Conservation (phyloP, 345 rosid genomes). For the Eucalyptus tenuipes region DNA sequence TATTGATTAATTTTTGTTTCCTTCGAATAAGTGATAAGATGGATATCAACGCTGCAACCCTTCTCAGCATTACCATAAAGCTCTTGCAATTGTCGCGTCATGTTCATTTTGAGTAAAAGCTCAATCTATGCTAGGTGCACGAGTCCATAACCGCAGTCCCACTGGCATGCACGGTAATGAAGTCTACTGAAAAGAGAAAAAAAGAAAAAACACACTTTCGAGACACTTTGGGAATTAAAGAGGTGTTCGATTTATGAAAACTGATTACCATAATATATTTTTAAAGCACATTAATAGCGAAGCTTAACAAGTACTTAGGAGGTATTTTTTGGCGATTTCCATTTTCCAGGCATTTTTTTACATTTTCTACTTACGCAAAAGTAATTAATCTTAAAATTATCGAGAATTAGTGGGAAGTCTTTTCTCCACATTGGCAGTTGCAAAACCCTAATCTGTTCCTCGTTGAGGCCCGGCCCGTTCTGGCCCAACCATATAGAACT, state of each 20-base stretch:
- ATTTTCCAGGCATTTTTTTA: background rate
- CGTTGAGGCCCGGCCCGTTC: background rate
- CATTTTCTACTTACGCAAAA: background rate
- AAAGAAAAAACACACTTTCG: background rate
- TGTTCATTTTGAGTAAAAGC: background rate
- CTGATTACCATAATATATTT: fast-evolving
- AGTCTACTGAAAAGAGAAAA: background rate
- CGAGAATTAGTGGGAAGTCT: background rate
- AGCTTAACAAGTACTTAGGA: background rate
- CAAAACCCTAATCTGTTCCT: background rate
- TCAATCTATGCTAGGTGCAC: background rate
- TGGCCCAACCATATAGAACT: background rate
- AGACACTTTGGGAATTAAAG: background rate
- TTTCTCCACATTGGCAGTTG: background rate
- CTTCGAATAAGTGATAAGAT: background rate
- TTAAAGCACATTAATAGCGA: background rate
- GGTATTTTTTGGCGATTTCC: background rate
- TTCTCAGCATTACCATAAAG: background rate
- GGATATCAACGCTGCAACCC: background rate
- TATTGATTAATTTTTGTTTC: background rate
- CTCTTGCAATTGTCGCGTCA: background rate
- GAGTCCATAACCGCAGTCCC: background rate
- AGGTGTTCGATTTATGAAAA: background rate
- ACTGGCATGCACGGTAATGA: fast-evolving
- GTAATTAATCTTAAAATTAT: background rate